These are phyloP conservation scores for Phytophthora lateralis DNA, from an alignment of 352 stramenopile species.

Conservation along the genomic window DNA sequence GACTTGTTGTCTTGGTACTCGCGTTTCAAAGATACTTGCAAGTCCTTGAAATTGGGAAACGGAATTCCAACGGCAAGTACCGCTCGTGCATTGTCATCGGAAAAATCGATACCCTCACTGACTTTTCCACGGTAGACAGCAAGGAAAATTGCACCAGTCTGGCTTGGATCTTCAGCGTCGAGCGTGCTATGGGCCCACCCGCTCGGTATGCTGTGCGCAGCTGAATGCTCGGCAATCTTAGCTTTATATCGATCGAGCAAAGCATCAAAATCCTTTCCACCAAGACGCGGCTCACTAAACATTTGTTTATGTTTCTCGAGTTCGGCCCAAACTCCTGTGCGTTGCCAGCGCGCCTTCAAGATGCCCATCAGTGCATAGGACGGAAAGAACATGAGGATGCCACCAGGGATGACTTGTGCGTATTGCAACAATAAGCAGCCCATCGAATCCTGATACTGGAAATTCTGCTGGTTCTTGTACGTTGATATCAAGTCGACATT, in stretches of 20 bases:
- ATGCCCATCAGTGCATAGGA: slow-evolving; percentile 81
- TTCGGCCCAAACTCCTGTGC: slow-evolving; percentile 56
- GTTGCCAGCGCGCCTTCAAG: slow-evolving; percentile 56
- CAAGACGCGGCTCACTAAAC: slow-evolving; percentile 67
- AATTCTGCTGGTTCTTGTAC: slow-evolving; percentile 82
- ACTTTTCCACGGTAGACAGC: slow-evolving; percentile 98
- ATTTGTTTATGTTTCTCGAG: slow-evolving; percentile 63
- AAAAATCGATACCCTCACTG: slow-evolving; percentile 98
- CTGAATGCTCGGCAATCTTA: slow-evolving; percentile 39
- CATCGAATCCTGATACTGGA: slow-evolving; percentile 81
- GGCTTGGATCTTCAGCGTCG: slow-evolving; percentile 8
- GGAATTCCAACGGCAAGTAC: slow-evolving; percentile 98
- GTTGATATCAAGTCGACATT: slow-evolving; percentile 69
- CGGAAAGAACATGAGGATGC: slow-evolving; percentile 85
- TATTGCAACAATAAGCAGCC: slow-evolving; percentile 72
- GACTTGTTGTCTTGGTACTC: slow-evolving; percentile 80
- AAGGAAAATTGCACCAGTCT: slow-evolving; percentile 93
- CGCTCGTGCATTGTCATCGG: slow-evolving; percentile 94
- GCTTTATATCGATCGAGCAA: slow-evolving; percentile 74
- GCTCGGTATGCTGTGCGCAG: slow-evolving; percentile 15
- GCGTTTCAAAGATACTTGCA: slow-evolving; percentile 75
- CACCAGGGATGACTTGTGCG: slow-evolving; percentile 59
- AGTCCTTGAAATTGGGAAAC: slow-evolving; percentile 95
- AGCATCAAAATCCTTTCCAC: slow-evolving; percentile 80
- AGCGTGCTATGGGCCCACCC: slow-evolving; percentile 13